These are phyloP conservation scores for Malus sylvestris DNA, from an alignment of 306 rosid species.

Conservation along the genomic window DNA sequence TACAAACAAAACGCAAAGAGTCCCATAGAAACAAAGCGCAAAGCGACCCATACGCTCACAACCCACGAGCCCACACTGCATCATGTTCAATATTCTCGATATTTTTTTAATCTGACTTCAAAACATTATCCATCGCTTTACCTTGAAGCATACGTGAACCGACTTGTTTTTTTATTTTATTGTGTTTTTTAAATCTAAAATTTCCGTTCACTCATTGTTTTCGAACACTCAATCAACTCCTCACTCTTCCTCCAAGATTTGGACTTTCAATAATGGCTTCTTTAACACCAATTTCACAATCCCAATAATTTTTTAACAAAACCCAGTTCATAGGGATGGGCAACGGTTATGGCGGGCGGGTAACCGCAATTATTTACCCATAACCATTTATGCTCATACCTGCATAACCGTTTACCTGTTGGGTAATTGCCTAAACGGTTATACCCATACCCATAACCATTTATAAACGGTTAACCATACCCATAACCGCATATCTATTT, in stretches of 20 bases:
- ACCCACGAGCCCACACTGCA: not conserved
- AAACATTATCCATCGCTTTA: constrained; percentile 9
- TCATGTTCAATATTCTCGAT: not conserved
- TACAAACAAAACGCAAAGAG: not conserved
- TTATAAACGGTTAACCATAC: too few species aligned
- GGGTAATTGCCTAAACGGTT: too few species aligned
- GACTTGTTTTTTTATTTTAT: not conserved
- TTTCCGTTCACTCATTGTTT: constrained; percentile 36
- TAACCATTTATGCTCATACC: too few species aligned
- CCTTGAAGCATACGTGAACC: constrained; percentile 27
- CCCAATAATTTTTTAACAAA: constrained; percentile 31
- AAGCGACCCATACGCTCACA: not conserved
- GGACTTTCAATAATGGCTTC: constrained; percentile 50
- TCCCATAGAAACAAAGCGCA: too few species aligned
- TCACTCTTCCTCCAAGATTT: not conserved
- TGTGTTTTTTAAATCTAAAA: not conserved
- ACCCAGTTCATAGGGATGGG: not conserved
- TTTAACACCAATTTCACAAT: constrained; percentile 37
- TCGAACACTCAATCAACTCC: not conserved
- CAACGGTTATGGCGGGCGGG: too few species aligned
- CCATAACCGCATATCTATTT: too few species aligned
- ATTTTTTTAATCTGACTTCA: not conserved
- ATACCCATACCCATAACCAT: too few species aligned
- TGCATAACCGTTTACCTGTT: too few species aligned
- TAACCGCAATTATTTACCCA: too few species aligned